Evolutionary conservation across 2,329 filamentous ascomycete species (phyloP).

Genomic region (Arthrobotrys pseudoclavata): DNA sequence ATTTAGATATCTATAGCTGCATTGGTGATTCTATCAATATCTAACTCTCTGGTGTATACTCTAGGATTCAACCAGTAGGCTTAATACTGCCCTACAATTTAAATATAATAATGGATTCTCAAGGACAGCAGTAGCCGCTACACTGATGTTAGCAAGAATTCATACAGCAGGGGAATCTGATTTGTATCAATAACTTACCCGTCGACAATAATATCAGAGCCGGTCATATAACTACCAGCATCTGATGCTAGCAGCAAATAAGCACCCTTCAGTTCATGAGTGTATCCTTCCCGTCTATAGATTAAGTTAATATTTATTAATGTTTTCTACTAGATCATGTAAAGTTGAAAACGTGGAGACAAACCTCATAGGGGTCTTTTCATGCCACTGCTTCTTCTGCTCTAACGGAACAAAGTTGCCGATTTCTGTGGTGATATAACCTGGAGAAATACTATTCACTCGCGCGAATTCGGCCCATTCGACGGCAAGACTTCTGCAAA

Average conservation of each 20-base stretch:
- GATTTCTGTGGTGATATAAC: slow-evolving; percentile 82
- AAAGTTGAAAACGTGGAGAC: slow-evolving; percentile 54
- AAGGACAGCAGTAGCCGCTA: slow-evolving; percentile 52
- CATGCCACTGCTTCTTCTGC: slow-evolving; percentile 79
- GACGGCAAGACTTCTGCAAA: slow-evolving; percentile 75
- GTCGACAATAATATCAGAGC: slow-evolving; percentile 79
- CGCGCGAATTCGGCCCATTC: slow-evolving; percentile 83
- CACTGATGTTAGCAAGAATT: neutral
- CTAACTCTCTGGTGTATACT: too few relatives aligned
- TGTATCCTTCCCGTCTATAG: slow-evolving; percentile 75
- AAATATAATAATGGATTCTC: neutral
- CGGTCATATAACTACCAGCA: slow-evolving; percentile 85
- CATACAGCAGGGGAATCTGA: neutral
- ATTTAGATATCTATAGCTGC: too few relatives aligned
- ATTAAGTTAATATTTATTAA: neutral
- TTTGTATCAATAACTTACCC: slow-evolving; percentile 67
- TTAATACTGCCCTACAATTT: neutral
- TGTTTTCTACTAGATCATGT: neutral
- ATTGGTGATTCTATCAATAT: too few relatives aligned
- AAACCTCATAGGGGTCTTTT: slow-evolving; percentile 83
- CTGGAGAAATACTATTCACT: slow-evolving; percentile 79
- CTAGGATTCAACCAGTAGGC: too few relatives aligned
- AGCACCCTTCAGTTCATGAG: slow-evolving; percentile 83
- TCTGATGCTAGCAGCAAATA: slow-evolving; percentile 86
- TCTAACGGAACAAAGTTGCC: slow-evolving; percentile 75